Percentiles rank a stretch among this genome's conserved stretches.
phyloP scores from a whole-genome alignment of 1,284 basidiomycete genomes.

The Trichosporon ovoides region DNA sequence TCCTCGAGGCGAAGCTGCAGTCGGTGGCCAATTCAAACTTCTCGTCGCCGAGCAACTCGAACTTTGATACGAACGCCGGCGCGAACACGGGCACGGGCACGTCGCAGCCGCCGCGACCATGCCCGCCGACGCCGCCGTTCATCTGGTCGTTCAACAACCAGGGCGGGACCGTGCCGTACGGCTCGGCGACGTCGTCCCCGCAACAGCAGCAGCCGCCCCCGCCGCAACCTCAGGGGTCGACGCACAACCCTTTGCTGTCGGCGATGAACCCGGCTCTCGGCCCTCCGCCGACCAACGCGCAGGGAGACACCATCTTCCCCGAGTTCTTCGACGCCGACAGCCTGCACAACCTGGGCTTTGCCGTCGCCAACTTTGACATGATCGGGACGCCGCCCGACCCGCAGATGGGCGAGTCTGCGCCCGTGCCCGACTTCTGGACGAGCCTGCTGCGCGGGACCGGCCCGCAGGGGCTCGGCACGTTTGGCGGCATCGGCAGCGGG shows the following conservation, averaged over 20 bases:
- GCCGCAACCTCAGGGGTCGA: neutral
- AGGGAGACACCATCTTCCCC: slow-evolving; percentile 5
- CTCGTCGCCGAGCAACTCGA: neutral
- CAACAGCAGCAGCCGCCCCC: neutral
- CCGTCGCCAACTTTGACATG: slow-evolving; percentile 23
- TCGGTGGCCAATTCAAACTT: neutral
- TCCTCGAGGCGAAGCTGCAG: slow-evolving; percentile 11
- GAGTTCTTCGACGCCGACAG: slow-evolving; percentile 18
- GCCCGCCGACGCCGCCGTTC: slow-evolving; percentile 13
- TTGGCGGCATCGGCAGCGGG: slow-evolving; percentile 4
- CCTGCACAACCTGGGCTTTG: slow-evolving; percentile 21
- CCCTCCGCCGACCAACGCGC: neutral
- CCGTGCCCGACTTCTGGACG: slow-evolving; percentile 15
- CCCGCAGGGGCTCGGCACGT: slow-evolving; percentile 5
- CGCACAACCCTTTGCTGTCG: neutral
- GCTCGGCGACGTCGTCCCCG: neutral
- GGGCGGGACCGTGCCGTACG: slow-evolving; percentile 9
- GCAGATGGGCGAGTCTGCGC: slow-evolving; percentile 1
- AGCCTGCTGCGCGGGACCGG: slow-evolving; percentile 14
- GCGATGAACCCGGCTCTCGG: neutral
- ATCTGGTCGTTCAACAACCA: slow-evolving; percentile 7
- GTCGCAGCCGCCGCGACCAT: neutral
- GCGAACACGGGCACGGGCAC: neutral
- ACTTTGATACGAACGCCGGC: neutral
- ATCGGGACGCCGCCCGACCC: slow-evolving; percentile 1